Base-by-base conservation (phyloP, 2,329 filamentous ascomycete species). In the Talaromyces rugulosus region DNA sequence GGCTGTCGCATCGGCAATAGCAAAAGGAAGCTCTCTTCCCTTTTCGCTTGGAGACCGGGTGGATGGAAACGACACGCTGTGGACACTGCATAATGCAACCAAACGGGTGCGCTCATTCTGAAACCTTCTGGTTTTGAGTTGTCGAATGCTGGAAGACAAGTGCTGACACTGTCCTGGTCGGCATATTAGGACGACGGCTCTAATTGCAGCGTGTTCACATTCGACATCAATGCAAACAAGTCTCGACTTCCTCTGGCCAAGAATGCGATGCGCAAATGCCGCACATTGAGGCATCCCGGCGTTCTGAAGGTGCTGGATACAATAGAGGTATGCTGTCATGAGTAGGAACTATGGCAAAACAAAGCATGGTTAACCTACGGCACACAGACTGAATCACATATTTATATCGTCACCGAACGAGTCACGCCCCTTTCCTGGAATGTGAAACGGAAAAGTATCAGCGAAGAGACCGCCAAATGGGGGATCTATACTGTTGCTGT, bases 391-490 rank as follows among this genome's bases (percentile, higher is more conserved):
- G 95, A 99, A 67, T 86, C 90, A 30, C 94, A 95, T 73, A 95
- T 99, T 65, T 97, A 98, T 75, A 92, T 99, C 74, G 92, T 95
- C 61, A 98, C 93, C 28, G 95, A 99, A 79, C 87, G 93, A 66
- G 81, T 99, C 9, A 87, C 88, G 12, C 95, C 95, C 3, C 80
- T 99, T 58, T 86, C 88, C 68, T 98, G 95, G 95, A 89, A 96
- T 70, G 88, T 96, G 54, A 92, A 90, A 79, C 84, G 94, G 68
- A 93, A 91, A 79, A 95, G 91, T 72, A 76, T 98, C 64, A 92
- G 87, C 63, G 88, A 92, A 47, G 95, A 98, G 80, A 98, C 94
- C 1, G 86, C 95, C 55, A 99, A 97, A 86, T 99, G 95, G 95
- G 95, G 95, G 0, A 78, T 99, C 47, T 90, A 92, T 75, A 91